These are phyloP conservation scores for Boletus hoseneyae DNA, from an alignment of 1,284 basidiomycete genomes.

Conservation along the genomic window DNA sequence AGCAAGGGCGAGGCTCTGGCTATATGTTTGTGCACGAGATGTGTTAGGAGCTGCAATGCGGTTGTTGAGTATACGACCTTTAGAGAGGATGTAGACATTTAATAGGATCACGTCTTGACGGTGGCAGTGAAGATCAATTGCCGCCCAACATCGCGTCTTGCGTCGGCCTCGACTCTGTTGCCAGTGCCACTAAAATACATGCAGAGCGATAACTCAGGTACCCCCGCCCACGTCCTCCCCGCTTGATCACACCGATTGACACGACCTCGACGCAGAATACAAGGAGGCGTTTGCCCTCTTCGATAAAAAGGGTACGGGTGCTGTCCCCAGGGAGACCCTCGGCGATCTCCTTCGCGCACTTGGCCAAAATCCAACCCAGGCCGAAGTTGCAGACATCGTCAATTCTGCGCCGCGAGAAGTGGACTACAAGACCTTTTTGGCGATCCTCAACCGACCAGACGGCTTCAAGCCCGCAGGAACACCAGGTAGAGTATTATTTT, in stretches of 20 bases:
- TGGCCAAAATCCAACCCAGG: conserved; percentile 98
- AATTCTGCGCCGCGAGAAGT: conserved; percentile 71
- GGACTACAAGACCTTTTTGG: conserved; percentile 68
- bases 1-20: conserved; percentile 85
- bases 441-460: conserved; percentile 84
- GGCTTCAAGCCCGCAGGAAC: not conserved
- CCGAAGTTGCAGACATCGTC: conserved; percentile 85
- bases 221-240: no score
- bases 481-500: not conserved
- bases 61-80: conserved; percentile 82
- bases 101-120: no score
- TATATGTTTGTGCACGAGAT: conserved; percentile 87
- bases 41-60: conserved; percentile 87
- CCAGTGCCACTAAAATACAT: no score
- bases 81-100: conserved; percentile 82
- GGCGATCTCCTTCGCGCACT: conserved; percentile 95
- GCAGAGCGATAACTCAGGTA: no score
- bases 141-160: no score
- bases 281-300: conserved; percentile 63
- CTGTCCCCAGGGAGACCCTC: conserved; percentile 80
- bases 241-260: no score
- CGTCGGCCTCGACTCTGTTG: no score
- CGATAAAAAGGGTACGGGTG: conserved; percentile 92
- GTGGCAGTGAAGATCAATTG: no score
- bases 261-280: no score